Evolutionary conservation across 1,284 basidiomycete species (phyloP), one percentile per base, ranked within the genome.

Genomic region (Erythrobasidium hasegawianum): DNA sequence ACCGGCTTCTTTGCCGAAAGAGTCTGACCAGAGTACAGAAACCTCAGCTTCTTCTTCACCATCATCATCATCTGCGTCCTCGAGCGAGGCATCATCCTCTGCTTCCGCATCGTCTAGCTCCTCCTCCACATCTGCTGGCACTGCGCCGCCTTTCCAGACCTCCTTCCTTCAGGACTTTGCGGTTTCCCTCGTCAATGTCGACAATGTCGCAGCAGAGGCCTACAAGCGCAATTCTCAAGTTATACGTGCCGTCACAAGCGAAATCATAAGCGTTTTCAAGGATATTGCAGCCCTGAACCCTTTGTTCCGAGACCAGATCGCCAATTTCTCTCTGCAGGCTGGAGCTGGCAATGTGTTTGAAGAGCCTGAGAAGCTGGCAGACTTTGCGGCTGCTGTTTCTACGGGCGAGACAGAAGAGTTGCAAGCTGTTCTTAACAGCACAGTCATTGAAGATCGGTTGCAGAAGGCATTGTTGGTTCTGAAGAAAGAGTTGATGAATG

Each of bases 401-500:
- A 89, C 88, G 0, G 92, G 93, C 52, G 90, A 95, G 71, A 88
- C 93, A 14, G 81, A 84, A 69, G 95, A 97, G 76, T 82, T 97
- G 41, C 96, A 98, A 78, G 90, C 91, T 67, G 93, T 98, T 0
- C 82, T 98, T 33, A 93, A 97, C 78, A 86, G 86, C 68, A 83
- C 91, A 20, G 83, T 85, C 11, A 86, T 98, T 43, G 89, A 93
- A 68, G 94, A 97, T 70, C 83, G 96, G 13, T 81, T 98, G 20
- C 87, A 90, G 70, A 95, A 95, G 78, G 88, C 93, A 0, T 81
- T 97, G 10, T 79, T 94, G 26, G 92, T 98, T 1, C 83, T 98
- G 71, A 97, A 97, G 83, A 97, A 97, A 80, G 95, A 98, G 78
- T 84, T 97, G 40, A 96, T 97, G 79, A 97, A 97, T 73, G 93